Base-by-base conservation (phyloP, 2,329 filamentous ascomycete species). In the Corniculantispora saksenae region DNA sequence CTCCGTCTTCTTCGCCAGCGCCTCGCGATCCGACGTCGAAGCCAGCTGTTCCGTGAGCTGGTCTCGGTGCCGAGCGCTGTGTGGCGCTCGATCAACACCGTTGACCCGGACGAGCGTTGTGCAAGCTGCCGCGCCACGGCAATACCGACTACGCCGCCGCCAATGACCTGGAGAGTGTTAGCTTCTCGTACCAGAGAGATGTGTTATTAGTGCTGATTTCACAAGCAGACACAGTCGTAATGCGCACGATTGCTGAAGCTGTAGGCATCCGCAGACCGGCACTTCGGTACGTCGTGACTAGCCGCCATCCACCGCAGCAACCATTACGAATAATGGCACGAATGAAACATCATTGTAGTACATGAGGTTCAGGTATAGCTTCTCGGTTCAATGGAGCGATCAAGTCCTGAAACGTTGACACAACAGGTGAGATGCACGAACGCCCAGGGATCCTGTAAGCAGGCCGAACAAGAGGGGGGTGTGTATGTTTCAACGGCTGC, bases 71-170 rank as follows among this genome's bases (percentile, higher is more conserved):
- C 94, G 29, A 91, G 83, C 59, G 85, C 83, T 25, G 82, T 78
- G 81, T 97, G 91, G 29, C 91, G 88, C 78, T 97, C 94, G 1
- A 97, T 87, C 62, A 97, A 82, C 15, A 97, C 83, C 0, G 92
- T 94, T 2, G 86, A 87, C 7, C 84, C 83, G 23, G 83, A 80
- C 38, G 87, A 81, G 66, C 83, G 81, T 29, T 87, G 85, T 62
- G 93, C 88, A 27, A 97, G 84, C 68, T 89, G 84, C 5, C 91
- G 86, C 6, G 93, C 92, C 63, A 93, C 86, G 10, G 94, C 91
- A 2, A 97, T 85, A 13, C 94, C 94, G 43, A 97, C 89, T 0
- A 92, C 84, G 68, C 86, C 86, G 69, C 82, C 85, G 69, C 86
- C 86, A 63, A 88, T 82, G 40, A 88, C 81, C 81, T 86, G 67